A percentile compares a stretch with the other conserved stretches of the same genome.
These are phyloP conservation scores for Globisporangium sylvaticum DNA, from an alignment of 352 stramenopile genomes.

Conservation along the genomic window DNA sequence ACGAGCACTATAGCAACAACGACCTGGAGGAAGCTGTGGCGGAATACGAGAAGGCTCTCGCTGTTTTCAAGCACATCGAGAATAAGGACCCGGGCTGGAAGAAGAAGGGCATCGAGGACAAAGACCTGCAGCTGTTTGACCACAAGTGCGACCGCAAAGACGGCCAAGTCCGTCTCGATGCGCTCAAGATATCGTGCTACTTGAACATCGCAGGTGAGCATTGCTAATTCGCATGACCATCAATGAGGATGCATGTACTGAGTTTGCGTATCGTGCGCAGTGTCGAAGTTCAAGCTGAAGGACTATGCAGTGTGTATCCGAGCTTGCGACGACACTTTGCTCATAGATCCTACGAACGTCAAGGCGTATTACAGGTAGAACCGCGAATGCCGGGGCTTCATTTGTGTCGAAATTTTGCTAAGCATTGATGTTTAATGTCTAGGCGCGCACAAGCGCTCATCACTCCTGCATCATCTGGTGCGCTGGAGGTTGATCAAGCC, in stretches of 20 bases:
- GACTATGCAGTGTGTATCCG: slow-evolving; percentile 56
- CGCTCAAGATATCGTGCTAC: slow-evolving; percentile 70
- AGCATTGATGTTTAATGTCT: not conserved
- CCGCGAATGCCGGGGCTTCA: not conserved
- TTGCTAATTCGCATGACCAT: not conserved
- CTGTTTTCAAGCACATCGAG: slow-evolving; percentile 78
- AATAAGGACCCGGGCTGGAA: slow-evolving; percentile 82
- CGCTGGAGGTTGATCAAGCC: slow-evolving; percentile 71
- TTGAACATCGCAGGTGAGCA: slow-evolving; percentile 63
- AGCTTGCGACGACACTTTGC: slow-evolving; percentile 67
- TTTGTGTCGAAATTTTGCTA: not conserved
- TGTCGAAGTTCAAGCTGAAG: slow-evolving; percentile 76
- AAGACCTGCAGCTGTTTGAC: slow-evolving; percentile 56
- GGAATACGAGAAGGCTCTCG: slow-evolving; percentile 82
- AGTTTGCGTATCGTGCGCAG: slow-evolving; percentile 20
- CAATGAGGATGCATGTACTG: not conserved
- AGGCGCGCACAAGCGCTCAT: slow-evolving; percentile 73
- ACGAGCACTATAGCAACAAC: slow-evolving; percentile 45
- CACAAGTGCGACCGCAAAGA: slow-evolving; percentile 41
- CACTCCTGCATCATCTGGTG: slow-evolving; percentile 67
- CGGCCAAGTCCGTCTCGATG: slow-evolving; percentile 42
- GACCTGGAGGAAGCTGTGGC: slow-evolving; percentile 67
- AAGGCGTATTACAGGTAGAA: slow-evolving; percentile 73
- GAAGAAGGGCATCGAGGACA: slow-evolving; percentile 85
- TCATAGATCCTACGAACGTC: slow-evolving; percentile 56